Percentiles rank a stretch among this genome's conserved stretches.
These are phyloP conservation scores for Arabidopsis suecica DNA, from an alignment of 345 rosid genomes.

Conservation along the genomic window DNA sequence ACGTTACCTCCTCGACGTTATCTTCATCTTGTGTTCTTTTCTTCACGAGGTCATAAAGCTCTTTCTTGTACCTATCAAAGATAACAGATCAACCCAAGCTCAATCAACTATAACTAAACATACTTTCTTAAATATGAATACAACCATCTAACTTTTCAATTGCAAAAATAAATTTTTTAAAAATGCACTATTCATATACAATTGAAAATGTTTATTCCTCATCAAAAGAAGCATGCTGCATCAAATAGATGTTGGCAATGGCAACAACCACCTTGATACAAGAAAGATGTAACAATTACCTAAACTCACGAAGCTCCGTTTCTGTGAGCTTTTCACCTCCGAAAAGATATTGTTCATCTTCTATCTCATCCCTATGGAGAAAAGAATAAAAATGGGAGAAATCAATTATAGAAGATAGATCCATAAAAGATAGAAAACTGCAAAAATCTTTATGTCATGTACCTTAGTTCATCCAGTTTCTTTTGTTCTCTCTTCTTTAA, in stretches of 20 bases:
- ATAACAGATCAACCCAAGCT: slow-evolving; percentile 28
- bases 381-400: slow-evolving; percentile 23
- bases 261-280: slow-evolving; percentile 24
- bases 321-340: slow-evolving; percentile 76
- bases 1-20: slow-evolving; percentile 65
- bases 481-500: slow-evolving; percentile 96
- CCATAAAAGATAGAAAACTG: slow-evolving; percentile 16
- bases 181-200: background rate
- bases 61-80: slow-evolving; percentile 72
- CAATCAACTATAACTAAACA: slow-evolving; percentile 17
- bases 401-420: slow-evolving; percentile 12
- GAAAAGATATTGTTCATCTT: slow-evolving; percentile 87
- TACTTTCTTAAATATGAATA: slow-evolving; percentile 13
- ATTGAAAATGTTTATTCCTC: background rate
- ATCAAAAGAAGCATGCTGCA: slow-evolving; percentile 6
- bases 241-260: slow-evolving; percentile 11
- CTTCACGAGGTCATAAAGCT: slow-evolving; percentile 84
- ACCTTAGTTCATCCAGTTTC: slow-evolving; percentile 95
- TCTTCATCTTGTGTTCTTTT: slow-evolving; percentile 78
- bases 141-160: slow-evolving; percentile 5
- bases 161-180: background rate
- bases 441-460: slow-evolving; percentile 23
- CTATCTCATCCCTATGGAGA: slow-evolving; percentile 77
- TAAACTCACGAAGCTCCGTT: slow-evolving; percentile 64
- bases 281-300: slow-evolving; percentile 51